Evolutionary conservation across 768 basidiomycete genomes (phyloP).

Genomic region (Tephrocybe sp.): DNA sequence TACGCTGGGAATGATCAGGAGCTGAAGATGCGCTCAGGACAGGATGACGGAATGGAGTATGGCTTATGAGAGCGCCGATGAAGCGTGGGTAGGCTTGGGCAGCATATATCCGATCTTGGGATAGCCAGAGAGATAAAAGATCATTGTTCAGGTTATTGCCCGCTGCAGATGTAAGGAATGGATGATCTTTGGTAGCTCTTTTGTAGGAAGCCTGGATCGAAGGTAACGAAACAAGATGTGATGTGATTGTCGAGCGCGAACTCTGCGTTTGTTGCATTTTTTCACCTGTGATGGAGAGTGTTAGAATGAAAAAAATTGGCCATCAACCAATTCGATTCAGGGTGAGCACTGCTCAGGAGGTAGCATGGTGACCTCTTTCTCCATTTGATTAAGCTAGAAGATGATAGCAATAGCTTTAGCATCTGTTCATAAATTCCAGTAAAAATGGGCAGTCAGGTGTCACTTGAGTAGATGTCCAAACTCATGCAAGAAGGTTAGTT

Average conservation of each 20-base stretch:
- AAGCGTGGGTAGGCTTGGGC: slow-evolving; percentile 72
- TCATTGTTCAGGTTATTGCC: slow-evolving; percentile 43
- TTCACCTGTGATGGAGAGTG: too few relatives aligned
- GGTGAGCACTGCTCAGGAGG: too few relatives aligned
- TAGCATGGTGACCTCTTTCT: too few relatives aligned
- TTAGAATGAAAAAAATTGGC: too few relatives aligned
- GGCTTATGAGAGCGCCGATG: slow-evolving; percentile 61
- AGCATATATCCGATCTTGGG: slow-evolving; percentile 74
- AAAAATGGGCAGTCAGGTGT: background rate
- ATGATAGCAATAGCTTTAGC: too few relatives aligned
- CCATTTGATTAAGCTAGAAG: too few relatives aligned
- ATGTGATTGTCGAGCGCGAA: slow-evolving; percentile 9
- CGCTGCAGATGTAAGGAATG: slow-evolving; percentile 61
- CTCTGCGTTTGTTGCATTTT: too few relatives aligned
- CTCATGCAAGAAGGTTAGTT: slow-evolving; percentile 17
- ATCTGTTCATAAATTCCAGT: too few relatives aligned
- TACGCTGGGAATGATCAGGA: slow-evolving; percentile 31
- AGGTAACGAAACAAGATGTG: slow-evolving; percentile 9
- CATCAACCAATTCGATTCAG: too few relatives aligned
- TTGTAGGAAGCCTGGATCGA: slow-evolving; percentile 26
- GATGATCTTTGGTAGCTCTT: slow-evolving; percentile 45
- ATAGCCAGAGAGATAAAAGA: slow-evolving; percentile 60
- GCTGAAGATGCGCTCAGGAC: slow-evolving; percentile 26
- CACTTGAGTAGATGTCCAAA: slow-evolving; percentile 8
- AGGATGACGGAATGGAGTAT: slow-evolving; percentile 48